Base-by-base conservation (phyloP, 2,329 filamentous ascomycete species). In the Penicillium sclerotigenum region DNA sequence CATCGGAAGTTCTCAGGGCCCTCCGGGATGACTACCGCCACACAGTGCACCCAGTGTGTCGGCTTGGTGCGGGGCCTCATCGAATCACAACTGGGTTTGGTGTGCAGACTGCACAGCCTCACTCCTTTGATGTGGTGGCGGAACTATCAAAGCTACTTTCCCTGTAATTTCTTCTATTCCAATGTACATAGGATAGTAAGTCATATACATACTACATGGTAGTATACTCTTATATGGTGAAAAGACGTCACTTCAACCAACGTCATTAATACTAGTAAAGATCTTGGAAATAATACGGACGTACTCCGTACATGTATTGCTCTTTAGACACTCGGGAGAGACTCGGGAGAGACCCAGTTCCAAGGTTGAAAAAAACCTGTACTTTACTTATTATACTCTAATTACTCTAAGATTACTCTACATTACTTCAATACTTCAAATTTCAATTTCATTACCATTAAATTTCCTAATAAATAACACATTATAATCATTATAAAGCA, bases 81-180 rank as follows among this genome's bases (percentile, higher is more conserved):
- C 62, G 60, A 65, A 65, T 67, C 64, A 67, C 13, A 18, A 41
- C 31, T 36, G 18, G 8, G 33, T 34, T 50, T 22, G 46, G 29
- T 45, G 47, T 59, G 57, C 46, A 54, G 59, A 46, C 20, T 65
- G 68, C 68, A 70, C 68, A 70, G 68, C 68, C 68, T 70, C 68
- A 68, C 47, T 61, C 54, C 16, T 33, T 20, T 33, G 37, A 51
- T 42, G 37, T 54, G 45, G 58, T 59, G 59, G 61, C 61, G 54
- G 57, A 59, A 49, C 16, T 28, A 49, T 40, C 49, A 52, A 37
- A 52, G 40, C 40, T 46, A 46, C 43, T 38, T 24, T 37, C 22
- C 36, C 29, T 53, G 47, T 37, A 38, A 46, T 47, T 47, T 48
- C 54, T 38, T n/a, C n/a, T n/a, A n/a, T n/a, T n/a, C n/a, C n/a